Conservation (phyloP, 139 green algal species). For the Prasinococcaceae sp. region DNA sequence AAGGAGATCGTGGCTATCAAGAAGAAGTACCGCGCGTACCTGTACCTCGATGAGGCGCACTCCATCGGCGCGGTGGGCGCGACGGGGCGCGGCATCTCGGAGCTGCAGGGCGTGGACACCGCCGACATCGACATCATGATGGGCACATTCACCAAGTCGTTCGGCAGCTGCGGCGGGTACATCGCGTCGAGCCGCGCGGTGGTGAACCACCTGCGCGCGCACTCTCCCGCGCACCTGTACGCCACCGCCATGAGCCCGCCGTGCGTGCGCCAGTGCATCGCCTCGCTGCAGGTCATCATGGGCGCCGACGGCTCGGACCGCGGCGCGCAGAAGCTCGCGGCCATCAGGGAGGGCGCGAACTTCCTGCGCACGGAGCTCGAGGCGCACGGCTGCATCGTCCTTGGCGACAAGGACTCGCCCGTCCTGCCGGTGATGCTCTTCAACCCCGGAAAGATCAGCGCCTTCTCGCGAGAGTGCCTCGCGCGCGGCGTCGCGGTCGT, state of each 20-base stretch:
- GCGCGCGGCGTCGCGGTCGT: conserved; percentile 68
- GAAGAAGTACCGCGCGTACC: conserved; percentile 86
- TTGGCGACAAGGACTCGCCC: conserved; percentile 86
- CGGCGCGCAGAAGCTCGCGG: conserved; percentile 59
- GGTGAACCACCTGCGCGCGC: conserved; percentile 55
- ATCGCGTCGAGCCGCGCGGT: conserved; percentile 28
- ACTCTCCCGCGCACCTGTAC: conserved; percentile 60
- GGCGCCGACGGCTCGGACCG: conserved; percentile 40
- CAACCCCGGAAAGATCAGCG: conserved; percentile 62
- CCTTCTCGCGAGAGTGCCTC: conserved; percentile 56
- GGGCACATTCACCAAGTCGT: conserved; percentile 99
- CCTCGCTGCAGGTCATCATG: conserved; percentile 56
- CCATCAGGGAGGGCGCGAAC: conserved; percentile 81
- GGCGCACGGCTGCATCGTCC: conserved; percentile 67
- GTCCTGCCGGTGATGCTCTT: conserved; percentile 98
- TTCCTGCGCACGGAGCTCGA: conserved; percentile 69
- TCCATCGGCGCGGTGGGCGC: conserved; percentile 82
- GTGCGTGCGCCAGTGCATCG: conserved; percentile 49
- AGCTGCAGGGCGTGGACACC: conserved; percentile 76
- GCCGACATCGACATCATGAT: conserved; percentile 93
- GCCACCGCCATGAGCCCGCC: conserved; percentile 73
- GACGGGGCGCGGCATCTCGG: conserved; percentile 61
- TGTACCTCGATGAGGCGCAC: conserved; percentile 99
- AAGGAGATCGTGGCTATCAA: conserved; percentile 73
- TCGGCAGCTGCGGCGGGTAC: conserved; percentile 87